Evolutionary conservation across 192 early-diverging fungal species (phyloP).

Genomic region (Diversispora epigaea): DNA sequence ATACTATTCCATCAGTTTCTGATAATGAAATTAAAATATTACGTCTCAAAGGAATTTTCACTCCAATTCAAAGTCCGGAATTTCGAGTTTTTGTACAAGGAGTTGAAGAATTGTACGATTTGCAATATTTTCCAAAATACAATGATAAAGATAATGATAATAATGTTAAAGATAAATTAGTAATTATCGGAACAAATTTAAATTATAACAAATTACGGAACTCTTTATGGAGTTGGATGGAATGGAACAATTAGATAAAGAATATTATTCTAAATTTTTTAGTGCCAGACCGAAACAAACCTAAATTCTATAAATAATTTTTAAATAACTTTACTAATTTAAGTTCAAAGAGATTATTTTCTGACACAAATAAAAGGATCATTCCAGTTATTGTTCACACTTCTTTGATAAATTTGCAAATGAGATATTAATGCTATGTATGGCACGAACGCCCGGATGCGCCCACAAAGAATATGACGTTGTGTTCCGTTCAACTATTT

Average conservation of each 20-base stretch:
- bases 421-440: too few species aligned
- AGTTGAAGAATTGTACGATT: conserved; percentile 65
- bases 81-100: conserved; percentile 60
- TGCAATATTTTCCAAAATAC: conserved; percentile 32
- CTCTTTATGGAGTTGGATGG: conserved; percentile 29
- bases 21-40: conserved; percentile 47
- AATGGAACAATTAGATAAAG: neutral
- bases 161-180: conserved; percentile 37
- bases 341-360: too few species aligned
- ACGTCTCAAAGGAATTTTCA: conserved; percentile 59
- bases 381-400: too few species aligned
- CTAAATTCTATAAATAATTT: too few species aligned
- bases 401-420: too few species aligned
- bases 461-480: too few species aligned
- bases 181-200: conserved; percentile 46
- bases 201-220: conserved; percentile 20
- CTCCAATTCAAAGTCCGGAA: conserved; percentile 36
- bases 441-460: too few species aligned
- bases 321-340: too few species aligned
- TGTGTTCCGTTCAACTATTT: too few species aligned
- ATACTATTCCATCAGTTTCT: neutral
- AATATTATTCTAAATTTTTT: neutral
- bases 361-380: too few species aligned
- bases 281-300: too few species aligned
- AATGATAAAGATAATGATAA: conserved; percentile 12